These are phyloP conservation scores for Chlamydomonas schloesseri DNA, from an alignment of 139 green algal species.

Conservation along the genomic window DNA sequence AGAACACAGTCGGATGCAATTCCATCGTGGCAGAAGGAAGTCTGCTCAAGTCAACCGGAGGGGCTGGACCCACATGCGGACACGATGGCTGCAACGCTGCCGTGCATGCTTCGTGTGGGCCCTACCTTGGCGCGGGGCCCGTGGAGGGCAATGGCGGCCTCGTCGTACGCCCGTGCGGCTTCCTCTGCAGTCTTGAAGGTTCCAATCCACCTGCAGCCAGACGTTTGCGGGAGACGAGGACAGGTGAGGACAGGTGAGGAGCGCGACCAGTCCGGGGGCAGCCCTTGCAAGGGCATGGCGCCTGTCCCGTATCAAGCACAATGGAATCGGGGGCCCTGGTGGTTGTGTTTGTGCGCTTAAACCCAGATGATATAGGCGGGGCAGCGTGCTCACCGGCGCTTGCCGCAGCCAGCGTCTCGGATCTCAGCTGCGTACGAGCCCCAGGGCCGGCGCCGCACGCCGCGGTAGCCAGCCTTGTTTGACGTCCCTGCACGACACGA, in stretches of 20 bases:
- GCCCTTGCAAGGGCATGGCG: no score
- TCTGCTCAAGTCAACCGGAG: no score
- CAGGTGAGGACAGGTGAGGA: neutral
- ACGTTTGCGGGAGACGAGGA: neutral
- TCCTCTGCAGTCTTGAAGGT: conserved; percentile 76
- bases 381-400: conserved; percentile 55
- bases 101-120: no score
- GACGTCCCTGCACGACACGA: neutral
- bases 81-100: no score
- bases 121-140: conserved; percentile 62
- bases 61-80: no score
- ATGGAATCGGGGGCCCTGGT: no score
- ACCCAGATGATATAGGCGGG: no score
- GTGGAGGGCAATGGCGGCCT: conserved; percentile 74
- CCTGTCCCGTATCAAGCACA: no score
- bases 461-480: conserved; percentile 73
- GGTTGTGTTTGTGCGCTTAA: no score
- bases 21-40: no score
- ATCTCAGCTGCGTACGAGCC: conserved; percentile 84
- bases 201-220: conserved; percentile 71
- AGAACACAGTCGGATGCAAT: no score
- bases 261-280: no score
- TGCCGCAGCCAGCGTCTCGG: conserved; percentile 69
- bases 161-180: conserved; percentile 80
- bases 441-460: conserved; percentile 79